Conservation (phyloP, 768 basidiomycete species). For the Termitomyces sp. region DNA sequence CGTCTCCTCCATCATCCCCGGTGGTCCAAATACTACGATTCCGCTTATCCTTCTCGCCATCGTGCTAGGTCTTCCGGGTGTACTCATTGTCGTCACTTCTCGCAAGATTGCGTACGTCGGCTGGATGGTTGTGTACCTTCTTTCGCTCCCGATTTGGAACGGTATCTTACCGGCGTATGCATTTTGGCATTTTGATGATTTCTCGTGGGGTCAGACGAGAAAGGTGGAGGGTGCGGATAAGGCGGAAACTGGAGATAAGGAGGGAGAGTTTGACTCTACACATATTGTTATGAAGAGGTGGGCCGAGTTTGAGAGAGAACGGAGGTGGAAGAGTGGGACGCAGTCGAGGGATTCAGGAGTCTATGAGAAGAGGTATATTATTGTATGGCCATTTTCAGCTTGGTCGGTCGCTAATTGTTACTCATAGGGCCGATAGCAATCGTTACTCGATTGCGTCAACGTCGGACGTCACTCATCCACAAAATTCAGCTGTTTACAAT, state of each 20-base stretch:
- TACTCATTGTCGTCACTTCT: slow-evolving; percentile 94
- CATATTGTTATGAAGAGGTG: slow-evolving; percentile 99
- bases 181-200: slow-evolving; percentile 99
- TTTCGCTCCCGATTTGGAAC: slow-evolving; percentile 96
- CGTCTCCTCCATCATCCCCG: slow-evolving; percentile 80
- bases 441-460: slow-evolving; percentile 78
- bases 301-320: slow-evolving; percentile 96
- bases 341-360: slow-evolving; percentile 76
- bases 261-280: slow-evolving; percentile 94
- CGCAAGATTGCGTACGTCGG: slow-evolving; percentile 91
- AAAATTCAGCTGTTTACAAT: slow-evolving; percentile 36
- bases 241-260: slow-evolving; percentile 81
- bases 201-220: slow-evolving; percentile 95
- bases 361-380: slow-evolving; percentile 65
- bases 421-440: slow-evolving; percentile 30
- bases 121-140: slow-evolving; percentile 94
- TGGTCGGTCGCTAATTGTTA: background rate
- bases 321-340: slow-evolving; percentile 86
- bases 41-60: slow-evolving; percentile 90
- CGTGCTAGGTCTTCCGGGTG: slow-evolving; percentile 92
- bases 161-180: slow-evolving; percentile 91
- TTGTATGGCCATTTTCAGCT: background rate
- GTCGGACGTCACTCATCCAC: slow-evolving; percentile 61
- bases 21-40: slow-evolving; percentile 72
- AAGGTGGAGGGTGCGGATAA: slow-evolving; percentile 71